Evolutionary conservation across 2,329 filamentous ascomycete species (phyloP).

Genomic region (Triangularia verruculosa): DNA sequence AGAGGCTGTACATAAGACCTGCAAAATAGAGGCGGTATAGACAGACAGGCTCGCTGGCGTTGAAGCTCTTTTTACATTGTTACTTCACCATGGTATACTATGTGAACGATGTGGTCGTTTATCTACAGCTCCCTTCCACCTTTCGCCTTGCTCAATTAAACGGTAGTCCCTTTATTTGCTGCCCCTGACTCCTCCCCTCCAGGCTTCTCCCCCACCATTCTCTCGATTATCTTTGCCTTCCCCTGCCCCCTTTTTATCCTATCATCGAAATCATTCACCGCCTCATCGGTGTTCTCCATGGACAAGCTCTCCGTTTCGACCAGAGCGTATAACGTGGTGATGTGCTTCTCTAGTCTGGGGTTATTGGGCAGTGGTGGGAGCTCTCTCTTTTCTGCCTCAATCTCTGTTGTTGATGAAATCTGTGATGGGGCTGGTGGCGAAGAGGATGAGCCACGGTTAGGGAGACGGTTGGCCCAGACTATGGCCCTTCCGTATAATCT

Average conservation of each 20-base stretch:
- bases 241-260: conserved; percentile 77
- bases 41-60: neutral
- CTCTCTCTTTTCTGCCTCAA: neutral
- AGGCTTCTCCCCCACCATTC: conserved; percentile 50
- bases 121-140: conserved; percentile 1
- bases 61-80: neutral
- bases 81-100: neutral
- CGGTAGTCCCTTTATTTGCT: conserved; percentile 1
- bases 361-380: conserved; percentile 52
- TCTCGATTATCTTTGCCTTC: conserved; percentile 82
- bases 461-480: conserved; percentile 77
- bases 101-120: neutral
- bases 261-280: conserved; percentile 89
- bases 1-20: conserved; percentile 30
- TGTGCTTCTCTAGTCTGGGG: conserved; percentile 70
- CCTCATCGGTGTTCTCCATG: conserved; percentile 81
- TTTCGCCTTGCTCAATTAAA: neutral
- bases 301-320: conserved; percentile 75
- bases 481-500: conserved; percentile 72
- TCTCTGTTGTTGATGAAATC: neutral
- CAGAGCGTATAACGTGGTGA: conserved; percentile 70
- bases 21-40: neutral
- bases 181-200: conserved; percentile 5
- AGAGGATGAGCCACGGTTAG: conserved; percentile 18
- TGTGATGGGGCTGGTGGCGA: conserved; percentile 16